These are phyloP conservation scores for Rhodofomes roseus DNA, from an alignment of 1,284 basidiomycete species.

Conservation along the genomic window DNA sequence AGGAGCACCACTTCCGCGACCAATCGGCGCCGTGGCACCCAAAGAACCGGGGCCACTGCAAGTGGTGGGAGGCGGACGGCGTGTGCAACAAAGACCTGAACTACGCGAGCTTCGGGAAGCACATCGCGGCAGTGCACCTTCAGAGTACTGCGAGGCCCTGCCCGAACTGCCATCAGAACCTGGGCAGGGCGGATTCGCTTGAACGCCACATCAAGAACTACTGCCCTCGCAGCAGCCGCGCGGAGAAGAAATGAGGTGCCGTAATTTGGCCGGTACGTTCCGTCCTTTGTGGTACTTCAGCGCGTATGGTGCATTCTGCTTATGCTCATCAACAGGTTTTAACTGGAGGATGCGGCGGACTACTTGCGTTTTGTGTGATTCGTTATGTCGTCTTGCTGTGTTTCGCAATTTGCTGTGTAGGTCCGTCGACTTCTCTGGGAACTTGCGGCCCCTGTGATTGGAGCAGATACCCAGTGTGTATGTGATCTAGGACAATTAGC, in stretches of 20 bases:
- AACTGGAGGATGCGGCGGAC: neutral
- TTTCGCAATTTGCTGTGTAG: neutral
- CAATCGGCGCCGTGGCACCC: conserved; percentile 14
- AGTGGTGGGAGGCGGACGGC: conserved; percentile 12
- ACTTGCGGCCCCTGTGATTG: neutral
- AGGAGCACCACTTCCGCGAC: conserved; percentile 14
- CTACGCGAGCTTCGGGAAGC: conserved; percentile 21
- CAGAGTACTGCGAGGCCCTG: conserved; percentile 18
- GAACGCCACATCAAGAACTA: conserved; percentile 20
- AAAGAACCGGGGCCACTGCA: conserved; percentile 14
- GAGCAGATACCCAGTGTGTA: too few relatives aligned
- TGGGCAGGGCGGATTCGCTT: conserved; percentile 20
- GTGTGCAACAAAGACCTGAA: conserved; percentile 20
- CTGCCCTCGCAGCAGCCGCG: neutral
- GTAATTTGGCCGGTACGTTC: too few relatives aligned
- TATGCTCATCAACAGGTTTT: neutral
- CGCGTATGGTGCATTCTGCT: too few relatives aligned
- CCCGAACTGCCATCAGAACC: conserved; percentile 17
- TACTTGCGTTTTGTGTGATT: neutral
- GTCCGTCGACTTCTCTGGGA: neutral
- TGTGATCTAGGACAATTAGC: too few relatives aligned
- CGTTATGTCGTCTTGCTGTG: neutral
- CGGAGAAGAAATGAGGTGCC: neutral
- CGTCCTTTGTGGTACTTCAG: neutral
- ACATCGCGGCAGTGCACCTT: conserved; percentile 22